Base-by-base conservation (phyloP, 1,284 basidiomycete species). In the Anthracocystis walkeri region DNA sequence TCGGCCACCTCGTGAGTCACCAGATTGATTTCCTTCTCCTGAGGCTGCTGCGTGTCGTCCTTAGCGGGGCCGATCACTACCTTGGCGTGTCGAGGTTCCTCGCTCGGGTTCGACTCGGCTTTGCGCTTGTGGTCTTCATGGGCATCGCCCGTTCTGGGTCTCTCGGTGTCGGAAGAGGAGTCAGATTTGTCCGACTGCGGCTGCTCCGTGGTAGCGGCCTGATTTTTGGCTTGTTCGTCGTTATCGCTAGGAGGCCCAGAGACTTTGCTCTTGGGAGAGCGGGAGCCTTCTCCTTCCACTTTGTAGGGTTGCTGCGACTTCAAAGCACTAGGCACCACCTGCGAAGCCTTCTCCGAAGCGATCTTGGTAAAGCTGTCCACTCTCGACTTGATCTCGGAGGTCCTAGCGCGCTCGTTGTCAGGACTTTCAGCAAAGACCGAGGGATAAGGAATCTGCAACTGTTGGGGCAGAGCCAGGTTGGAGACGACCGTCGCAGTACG, bases 1-100 rank as follows among this genome's bases (percentile, higher is more conserved):
- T 75, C 65, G n/a, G 60, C 65, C 20, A 75, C 72, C 18, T 62
- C 45, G 38, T 72, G 65, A 23, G 75, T 65, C 25, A 71, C 56
- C 23, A 78, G 54, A 18, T 75, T 67, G 29, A 78, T 70, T 61
- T 65, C 73, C 23, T 67, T 66, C 18, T 63, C 67, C 48, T 69
- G 66, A 12, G 61, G 8, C 23, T 58, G 31, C 20, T 58, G 58
- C 14, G 56, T 44, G 11, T 53, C 54, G 14, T 69, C 67, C 14
- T 56, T 48, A 12, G 56, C 23, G 23, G 63, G 33, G 14, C 72
- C 72, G 10, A 75, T 42, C 23, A 75, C 72, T 1, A 75, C 72
- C 33, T 65, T 69, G 49, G 66, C 72, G 27, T 75, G 72, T 3
- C 48, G 46, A 41, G 50, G 50, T 29, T 68, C 62, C 12, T 45